Evolutionary conservation across 1,139 yeast species (phyloP).

Genomic region (Pichia terricola): DNA sequence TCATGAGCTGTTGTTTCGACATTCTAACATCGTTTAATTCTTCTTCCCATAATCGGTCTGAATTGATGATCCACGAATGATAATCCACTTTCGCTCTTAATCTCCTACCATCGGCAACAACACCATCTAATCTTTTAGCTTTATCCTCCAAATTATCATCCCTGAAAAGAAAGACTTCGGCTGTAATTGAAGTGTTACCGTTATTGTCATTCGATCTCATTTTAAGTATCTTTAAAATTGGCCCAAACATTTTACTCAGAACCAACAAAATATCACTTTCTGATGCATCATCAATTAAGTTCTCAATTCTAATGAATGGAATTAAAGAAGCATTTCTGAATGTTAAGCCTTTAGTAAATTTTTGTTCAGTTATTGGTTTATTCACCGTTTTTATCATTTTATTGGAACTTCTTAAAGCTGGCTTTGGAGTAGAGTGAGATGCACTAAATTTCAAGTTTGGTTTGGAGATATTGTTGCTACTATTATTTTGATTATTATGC

Average conservation of each 20-base stretch:
- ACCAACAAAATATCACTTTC: constrained; percentile 14
- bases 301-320: constrained; percentile 16
- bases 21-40: constrained; percentile 10
- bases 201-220: neutral
- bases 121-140: constrained; percentile 10
- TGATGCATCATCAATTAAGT: constrained; percentile 14
- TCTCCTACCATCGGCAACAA: constrained; percentile 16
- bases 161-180: constrained; percentile 18
- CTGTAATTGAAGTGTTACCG: constrained; percentile 10
- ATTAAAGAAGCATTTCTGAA: constrained; percentile 16
- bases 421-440: too few species aligned
- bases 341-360: constrained; percentile 8
- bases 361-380: constrained; percentile 27
- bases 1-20: constrained; percentile 2
- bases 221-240: constrained; percentile 6
- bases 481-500: too few species aligned
- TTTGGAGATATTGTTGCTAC: too few species aligned
- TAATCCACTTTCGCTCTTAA: constrained; percentile 11
- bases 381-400: constrained; percentile 55
- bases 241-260: constrained; percentile 3
- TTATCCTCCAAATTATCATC: constrained; percentile 12
- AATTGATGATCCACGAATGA: constrained; percentile 11
- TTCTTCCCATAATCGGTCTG: constrained; percentile 10
- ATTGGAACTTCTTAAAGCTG: constrained; percentile 39
- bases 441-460: too few species aligned